Conservation (phyloP, 1,284 basidiomycete genomes). For the Melanopsichium pennsylvanicum region DNA sequence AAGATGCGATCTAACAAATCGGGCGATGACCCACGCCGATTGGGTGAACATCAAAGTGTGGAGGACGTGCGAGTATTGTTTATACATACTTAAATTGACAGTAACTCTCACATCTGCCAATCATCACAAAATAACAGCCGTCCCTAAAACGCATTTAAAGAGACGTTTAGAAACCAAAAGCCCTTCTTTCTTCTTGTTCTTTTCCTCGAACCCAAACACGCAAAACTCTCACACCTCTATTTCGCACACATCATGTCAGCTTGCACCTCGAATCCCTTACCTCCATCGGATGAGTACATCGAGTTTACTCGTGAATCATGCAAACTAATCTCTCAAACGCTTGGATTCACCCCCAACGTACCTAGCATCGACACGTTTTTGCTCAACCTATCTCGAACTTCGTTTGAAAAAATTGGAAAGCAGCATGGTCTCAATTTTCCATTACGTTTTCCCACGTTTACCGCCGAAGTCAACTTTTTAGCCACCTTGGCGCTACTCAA, state of each 20-base stretch:
- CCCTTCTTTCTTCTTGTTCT: not conserved
- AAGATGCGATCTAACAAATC: no score
- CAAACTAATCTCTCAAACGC: not conserved
- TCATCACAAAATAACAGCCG: no score
- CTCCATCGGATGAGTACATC: slow-evolving; percentile 19
- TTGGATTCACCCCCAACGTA: slow-evolving; percentile 17
- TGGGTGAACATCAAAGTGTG: no score
- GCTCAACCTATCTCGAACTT: slow-evolving; percentile 5
- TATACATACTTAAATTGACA: no score
- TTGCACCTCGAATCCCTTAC: slow-evolving; percentile 1
- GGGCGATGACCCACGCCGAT: no score
- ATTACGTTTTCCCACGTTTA: slow-evolving; percentile 44
- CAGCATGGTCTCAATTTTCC: slow-evolving; percentile 59
- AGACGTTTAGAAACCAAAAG: no score
- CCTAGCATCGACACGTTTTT: slow-evolving; percentile 47
- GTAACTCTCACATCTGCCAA: no score
- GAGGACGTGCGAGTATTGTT: no score
- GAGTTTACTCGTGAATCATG: slow-evolving; percentile 24
- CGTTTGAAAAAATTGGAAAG: slow-evolving; percentile 20
- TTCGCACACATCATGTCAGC: no score
- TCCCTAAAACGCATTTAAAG: no score
- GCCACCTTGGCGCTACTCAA: slow-evolving; percentile 57
- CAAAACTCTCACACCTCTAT: no score
- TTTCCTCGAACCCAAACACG: not conserved
- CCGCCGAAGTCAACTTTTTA: slow-evolving; percentile 58